Conservation (phyloP, 257 asterid species). For the Cinchona pubescens region DNA sequence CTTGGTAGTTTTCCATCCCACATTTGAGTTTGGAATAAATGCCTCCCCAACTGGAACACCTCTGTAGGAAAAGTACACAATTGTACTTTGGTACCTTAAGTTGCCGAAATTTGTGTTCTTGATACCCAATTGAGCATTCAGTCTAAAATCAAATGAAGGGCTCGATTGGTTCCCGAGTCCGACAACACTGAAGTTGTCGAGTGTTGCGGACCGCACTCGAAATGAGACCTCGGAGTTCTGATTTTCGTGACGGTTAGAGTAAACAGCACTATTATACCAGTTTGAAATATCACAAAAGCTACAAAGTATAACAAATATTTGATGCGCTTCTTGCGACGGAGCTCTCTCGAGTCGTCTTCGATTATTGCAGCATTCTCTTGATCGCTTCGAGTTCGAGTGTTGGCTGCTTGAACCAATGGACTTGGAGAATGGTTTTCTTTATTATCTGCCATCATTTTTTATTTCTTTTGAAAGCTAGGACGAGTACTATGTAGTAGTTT, state of each 20-base stretch:
- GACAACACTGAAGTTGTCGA: neutral
- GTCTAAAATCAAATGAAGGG: constrained; percentile 20
- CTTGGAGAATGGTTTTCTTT: too few species aligned
- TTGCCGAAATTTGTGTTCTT: constrained; percentile 47
- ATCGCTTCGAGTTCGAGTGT: too few species aligned
- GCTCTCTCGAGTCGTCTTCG: constrained; percentile 15
- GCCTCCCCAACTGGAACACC: constrained; percentile 28
- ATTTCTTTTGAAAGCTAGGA: too few species aligned
- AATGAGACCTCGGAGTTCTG: constrained; percentile 36
- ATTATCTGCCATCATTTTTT: too few species aligned
- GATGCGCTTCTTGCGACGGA: constrained; percentile 29
- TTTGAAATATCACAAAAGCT: constrained; percentile 33
- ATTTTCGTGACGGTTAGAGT: constrained; percentile 33
- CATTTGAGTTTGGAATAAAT: constrained; percentile 14
- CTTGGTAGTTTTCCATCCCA: constrained; percentile 25
- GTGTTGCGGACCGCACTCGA: constrained; percentile 19
- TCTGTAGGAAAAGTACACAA: constrained; percentile 24
- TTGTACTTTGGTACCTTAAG: constrained; percentile 26
- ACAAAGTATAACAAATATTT: constrained; percentile 29
- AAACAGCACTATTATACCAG: constrained; percentile 25
- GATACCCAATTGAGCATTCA: constrained; percentile 28
- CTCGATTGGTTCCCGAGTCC: neutral
- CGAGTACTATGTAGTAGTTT: too few species aligned
- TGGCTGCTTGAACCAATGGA: too few species aligned
- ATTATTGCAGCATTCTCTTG: neutral